These are phyloP conservation scores for Haplosporangium sp. DNA, from an alignment of 371 early-diverging fungal genomes.

Conservation along the genomic window DNA sequence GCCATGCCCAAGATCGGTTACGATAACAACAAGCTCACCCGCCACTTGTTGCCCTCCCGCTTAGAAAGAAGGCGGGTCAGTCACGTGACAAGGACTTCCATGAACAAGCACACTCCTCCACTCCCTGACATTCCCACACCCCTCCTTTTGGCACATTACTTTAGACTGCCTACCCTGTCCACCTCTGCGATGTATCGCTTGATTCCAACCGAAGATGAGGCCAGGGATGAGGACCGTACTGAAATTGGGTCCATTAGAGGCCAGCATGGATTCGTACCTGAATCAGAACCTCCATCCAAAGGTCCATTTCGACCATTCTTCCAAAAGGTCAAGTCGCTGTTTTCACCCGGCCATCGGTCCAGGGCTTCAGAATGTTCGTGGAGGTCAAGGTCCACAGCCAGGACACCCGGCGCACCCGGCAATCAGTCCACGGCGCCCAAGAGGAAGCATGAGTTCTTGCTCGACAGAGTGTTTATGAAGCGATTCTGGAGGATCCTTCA, in stretches of 20 bases:
- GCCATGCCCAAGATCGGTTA: conserved; percentile 99
- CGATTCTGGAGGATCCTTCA: conserved; percentile 58
- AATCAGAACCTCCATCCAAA: conserved; percentile 10
- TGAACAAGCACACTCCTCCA: no score
- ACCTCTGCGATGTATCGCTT: conserved; percentile 36
- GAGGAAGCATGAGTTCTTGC: conserved; percentile 51
- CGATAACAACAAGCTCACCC: conserved; percentile 96
- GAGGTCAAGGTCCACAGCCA: conserved; percentile 1
- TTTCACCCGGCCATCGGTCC: conserved; percentile 17
- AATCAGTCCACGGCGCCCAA: conserved; percentile 16
- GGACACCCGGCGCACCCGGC: neutral
- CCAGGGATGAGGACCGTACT: conserved; percentile 42
- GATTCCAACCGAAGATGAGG: conserved; percentile 41
- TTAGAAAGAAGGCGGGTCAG: no score
- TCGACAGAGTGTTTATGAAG: conserved; percentile 63
- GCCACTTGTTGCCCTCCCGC: conserved; percentile 97
- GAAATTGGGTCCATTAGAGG: conserved; percentile 21
- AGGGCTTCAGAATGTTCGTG: conserved; percentile 7
- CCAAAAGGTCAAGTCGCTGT: conserved; percentile 18
- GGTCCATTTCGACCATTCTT: conserved; percentile 14
- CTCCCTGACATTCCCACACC: neutral
- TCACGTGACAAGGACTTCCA: no score
- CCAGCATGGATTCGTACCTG: conserved; percentile 10
- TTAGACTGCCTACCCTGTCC: neutral
- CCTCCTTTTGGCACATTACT: no score